A percentile compares a stretch with the other conserved stretches of the same genome.
Evolutionary conservation across 2,329 filamentous ascomycete genomes (phyloP).

Genomic region (Pseudopyrenochaeta lycopersici): DNA sequence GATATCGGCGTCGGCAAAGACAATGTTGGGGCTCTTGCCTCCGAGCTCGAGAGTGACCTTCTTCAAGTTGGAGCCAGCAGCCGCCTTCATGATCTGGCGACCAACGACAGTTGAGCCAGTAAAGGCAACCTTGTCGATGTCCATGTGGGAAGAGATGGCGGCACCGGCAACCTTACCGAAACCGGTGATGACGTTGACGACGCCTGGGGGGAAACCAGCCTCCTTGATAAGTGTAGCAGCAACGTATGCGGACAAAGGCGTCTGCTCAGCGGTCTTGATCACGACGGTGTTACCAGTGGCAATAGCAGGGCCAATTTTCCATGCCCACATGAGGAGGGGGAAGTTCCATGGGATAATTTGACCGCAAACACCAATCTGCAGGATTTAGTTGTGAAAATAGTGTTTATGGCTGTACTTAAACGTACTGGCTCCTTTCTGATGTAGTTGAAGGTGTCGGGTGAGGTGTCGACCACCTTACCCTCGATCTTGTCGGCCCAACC

Average conservation of each 20-base stretch:
- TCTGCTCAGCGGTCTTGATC: conserved; percentile 80
- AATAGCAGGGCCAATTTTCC: conserved; percentile 82
- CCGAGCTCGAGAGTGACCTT: conserved; percentile 83
- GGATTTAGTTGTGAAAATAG: conserved; percentile 22
- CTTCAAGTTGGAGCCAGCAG: conserved; percentile 79
- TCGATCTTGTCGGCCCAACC: conserved; percentile 93
- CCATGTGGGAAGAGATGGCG: conserved; percentile 78
- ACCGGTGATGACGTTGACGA: conserved; percentile 79
- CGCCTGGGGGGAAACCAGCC: conserved; percentile 80
- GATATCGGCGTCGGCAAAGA: conserved; percentile 80
- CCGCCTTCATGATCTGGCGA: conserved; percentile 81
- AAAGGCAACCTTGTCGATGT: conserved; percentile 84
- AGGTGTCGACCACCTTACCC: conserved; percentile 85
- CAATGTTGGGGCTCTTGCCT: conserved; percentile 82
- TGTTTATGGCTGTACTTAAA: neutral
- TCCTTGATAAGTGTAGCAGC: conserved; percentile 74
- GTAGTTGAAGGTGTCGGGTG: conserved; percentile 83
- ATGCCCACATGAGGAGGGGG: conserved; percentile 80
- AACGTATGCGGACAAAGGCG: conserved; percentile 73
- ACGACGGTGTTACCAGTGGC: conserved; percentile 77
- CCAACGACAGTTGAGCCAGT: conserved; percentile 80
- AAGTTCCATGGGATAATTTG: conserved; percentile 94
- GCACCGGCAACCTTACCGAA: conserved; percentile 82
- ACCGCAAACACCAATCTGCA: conserved; percentile 76
- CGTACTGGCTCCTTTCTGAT: conserved; percentile 77